Percentiles rank a stretch among this genome's conserved stretches.
phyloP scores from a whole-genome alignment of 495 filamentous ascomycete species.

The Margaritispora aquatica region DNA sequence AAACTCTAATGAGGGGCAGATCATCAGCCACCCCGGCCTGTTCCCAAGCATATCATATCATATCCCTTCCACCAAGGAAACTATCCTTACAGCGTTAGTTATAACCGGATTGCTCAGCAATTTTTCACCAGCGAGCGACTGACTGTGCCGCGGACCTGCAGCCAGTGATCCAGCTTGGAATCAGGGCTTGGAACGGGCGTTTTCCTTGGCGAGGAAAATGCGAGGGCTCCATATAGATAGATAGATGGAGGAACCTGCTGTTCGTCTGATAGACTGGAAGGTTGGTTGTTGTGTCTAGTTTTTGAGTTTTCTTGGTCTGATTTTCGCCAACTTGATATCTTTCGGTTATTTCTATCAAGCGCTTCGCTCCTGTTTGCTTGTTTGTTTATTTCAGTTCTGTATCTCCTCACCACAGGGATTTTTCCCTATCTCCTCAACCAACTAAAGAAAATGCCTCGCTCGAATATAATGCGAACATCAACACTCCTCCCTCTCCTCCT shows the following conservation, averaged over 20 bases:
- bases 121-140: too few species aligned
- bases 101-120: neutral
- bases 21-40: neutral
- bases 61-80: too few species aligned
- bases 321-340: too few species aligned
- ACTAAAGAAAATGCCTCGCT: neutral
- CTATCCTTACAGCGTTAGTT: neutral
- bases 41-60: too few species aligned
- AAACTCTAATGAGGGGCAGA: neutral
- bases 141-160: neutral
- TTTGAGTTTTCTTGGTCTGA: too few species aligned
- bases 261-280: neutral
- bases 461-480: neutral
- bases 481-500: neutral
- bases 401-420: too few species aligned
- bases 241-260: neutral
- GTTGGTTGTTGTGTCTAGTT: too few species aligned
- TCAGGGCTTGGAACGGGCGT: neutral
- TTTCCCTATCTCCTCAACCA: neutral
- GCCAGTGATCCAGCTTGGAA: neutral
- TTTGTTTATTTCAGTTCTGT: too few species aligned
- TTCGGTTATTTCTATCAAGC: too few species aligned
- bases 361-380: too few species aligned
- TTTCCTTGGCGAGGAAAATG: neutral
- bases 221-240: neutral